Evolutionary conservation across 2,329 filamentous ascomycete genomes (phyloP).

Genomic region (Pestalotiopsis sp.): DNA sequence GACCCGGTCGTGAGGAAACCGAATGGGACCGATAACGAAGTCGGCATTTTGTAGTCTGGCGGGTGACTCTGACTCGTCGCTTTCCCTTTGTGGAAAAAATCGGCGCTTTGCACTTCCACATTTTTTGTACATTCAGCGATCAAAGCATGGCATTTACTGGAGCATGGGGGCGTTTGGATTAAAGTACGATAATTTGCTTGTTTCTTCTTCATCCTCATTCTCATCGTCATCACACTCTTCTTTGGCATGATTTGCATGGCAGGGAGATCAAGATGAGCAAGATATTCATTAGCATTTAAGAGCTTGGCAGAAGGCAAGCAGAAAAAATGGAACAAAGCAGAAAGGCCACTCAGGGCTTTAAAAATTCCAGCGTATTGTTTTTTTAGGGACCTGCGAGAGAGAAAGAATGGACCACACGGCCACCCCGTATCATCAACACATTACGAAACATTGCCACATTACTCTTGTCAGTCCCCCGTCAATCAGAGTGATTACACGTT

Average conservation of each 20-base stretch:
- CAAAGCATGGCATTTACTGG: conserved; percentile 35
- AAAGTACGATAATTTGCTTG: conserved; percentile 1
- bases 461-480: not conserved
- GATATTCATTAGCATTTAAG: conserved; percentile 4
- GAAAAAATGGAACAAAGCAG: not conserved
- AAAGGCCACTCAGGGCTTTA: not conserved
- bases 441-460: not conserved
- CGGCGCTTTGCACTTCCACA: conserved; percentile 22
- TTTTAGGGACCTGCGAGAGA: not conserved
- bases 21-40: conserved; percentile 38
- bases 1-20: conserved; percentile 44
- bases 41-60: conserved; percentile 17
- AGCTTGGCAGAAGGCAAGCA: not conserved
- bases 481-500: not conserved
- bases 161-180: conserved; percentile 23
- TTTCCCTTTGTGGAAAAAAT: conserved; percentile 14
- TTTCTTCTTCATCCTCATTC: not conserved
- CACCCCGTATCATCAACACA: conserved; percentile 4
- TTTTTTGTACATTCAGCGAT: conserved; percentile 41
- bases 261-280: not conserved
- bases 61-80: conserved; percentile 13
- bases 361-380: not conserved
- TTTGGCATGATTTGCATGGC: conserved; percentile 6
- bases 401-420: conserved; percentile 15
- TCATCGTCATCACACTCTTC: not conserved